A percentile compares a stretch with the other conserved stretches of the same genome.
phyloP scores from a whole-genome alignment of 257 asterid genomes.

The Rauvolfia tetraphylla region DNA sequence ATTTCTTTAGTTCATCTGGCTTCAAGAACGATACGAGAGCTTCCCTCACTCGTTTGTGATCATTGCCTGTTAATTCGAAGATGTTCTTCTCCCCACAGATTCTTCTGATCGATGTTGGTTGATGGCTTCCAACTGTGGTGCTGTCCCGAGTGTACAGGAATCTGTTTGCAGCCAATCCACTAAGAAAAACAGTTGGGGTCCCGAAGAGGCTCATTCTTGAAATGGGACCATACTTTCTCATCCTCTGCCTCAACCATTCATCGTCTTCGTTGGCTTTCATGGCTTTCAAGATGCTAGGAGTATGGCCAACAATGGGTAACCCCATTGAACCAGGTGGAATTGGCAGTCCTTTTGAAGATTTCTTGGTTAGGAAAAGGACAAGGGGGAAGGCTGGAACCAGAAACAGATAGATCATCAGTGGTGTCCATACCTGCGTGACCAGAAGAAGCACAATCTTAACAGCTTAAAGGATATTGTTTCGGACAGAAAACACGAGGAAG shows the following conservation, averaged over 20 bases:
- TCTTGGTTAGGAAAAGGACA: constrained; percentile 19
- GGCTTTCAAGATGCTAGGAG: constrained; percentile 46
- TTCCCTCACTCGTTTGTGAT: constrained; percentile 46
- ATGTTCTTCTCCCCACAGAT: constrained; percentile 45
- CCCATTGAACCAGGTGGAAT: constrained; percentile 63
- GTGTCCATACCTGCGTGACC: not conserved
- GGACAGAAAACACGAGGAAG: too few species aligned
- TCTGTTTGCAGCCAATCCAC: constrained; percentile 64
- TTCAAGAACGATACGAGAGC: constrained; percentile 51
- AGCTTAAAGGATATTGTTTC: not conserved
- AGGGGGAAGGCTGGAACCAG: constrained; percentile 13
- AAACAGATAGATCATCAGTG: not conserved
- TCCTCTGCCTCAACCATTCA: constrained; percentile 46
- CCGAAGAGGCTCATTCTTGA: constrained; percentile 63
- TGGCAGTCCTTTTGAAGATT: constrained; percentile 11
- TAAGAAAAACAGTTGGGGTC: constrained; percentile 45
- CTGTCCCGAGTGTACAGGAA: constrained; percentile 41
- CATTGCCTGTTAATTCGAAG: constrained; percentile 51
- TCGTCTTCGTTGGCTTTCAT: constrained; percentile 63
- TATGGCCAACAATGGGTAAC: constrained; percentile 51
- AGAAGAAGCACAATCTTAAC: too few species aligned
- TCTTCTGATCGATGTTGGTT: constrained; percentile 47
- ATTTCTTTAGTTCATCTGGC: constrained; percentile 48
- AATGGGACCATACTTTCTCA: constrained; percentile 37
- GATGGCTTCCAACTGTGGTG: constrained; percentile 38